These are phyloP conservation scores for Claviceps citrina DNA, from an alignment of 2,329 filamentous ascomycete species.

Conservation along the genomic window DNA sequence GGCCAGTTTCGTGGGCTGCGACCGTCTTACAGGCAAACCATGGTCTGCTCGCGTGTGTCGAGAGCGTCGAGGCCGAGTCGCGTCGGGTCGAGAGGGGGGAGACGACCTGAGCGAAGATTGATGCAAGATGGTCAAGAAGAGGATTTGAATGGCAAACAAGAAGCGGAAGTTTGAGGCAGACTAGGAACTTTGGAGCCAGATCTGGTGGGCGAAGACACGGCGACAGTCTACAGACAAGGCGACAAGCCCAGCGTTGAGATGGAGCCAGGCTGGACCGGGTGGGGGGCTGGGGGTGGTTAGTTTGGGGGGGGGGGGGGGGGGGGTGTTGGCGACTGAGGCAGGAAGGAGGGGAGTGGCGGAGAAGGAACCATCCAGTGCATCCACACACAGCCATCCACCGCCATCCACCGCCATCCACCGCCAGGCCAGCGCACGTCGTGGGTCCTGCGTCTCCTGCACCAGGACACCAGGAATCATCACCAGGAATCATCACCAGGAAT, in stretches of 20 bases:
- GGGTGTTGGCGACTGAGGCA: neutral
- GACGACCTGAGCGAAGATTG: neutral
- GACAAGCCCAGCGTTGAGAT: neutral
- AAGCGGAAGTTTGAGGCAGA: neutral
- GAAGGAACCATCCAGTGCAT: neutral
- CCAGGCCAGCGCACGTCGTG: too few species aligned
- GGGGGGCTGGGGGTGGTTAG: neutral
- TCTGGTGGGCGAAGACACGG: slow-evolving; percentile 3
- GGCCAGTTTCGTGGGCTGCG: slow-evolving; percentile 2
- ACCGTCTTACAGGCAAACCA: slow-evolving; percentile 4
- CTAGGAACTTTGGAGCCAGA: slow-evolving; percentile 3
- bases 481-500: too few species aligned
- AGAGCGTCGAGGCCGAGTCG: neutral
- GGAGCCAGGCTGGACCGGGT: neutral
- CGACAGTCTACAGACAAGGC: too few species aligned
- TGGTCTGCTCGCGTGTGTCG: slow-evolving; percentile 1
- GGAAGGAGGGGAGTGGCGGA: neutral
- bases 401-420: too few species aligned
- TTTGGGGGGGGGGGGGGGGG: neutral
- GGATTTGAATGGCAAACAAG: neutral
- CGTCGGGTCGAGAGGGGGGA: neutral
- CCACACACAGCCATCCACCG: too few species aligned
- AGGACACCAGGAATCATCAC: too few species aligned
- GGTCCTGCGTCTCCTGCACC: too few species aligned
- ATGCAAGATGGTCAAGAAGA: neutral